Base-by-base conservation (phyloP, 768 basidiomycete genomes). In the Mrakia blollopis region DNA sequence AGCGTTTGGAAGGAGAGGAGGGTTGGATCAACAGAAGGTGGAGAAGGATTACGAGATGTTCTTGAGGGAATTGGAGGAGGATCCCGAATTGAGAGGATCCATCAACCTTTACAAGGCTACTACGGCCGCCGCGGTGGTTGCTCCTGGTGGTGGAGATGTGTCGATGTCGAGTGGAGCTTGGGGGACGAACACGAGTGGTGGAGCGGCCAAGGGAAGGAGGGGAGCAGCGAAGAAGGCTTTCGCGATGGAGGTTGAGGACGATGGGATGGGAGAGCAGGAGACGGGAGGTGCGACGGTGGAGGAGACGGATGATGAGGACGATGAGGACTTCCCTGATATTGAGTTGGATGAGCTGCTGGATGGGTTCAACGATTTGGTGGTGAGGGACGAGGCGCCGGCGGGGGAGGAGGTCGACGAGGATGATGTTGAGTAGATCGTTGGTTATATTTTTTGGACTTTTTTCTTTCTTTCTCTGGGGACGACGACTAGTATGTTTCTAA, bases 21-120 rank as follows among this genome's bases (percentile, higher is more conserved):
- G 94, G 50, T 86, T 93, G 67, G 94, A 96, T 85, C 88, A 90
- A 84, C 90, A 88, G 85, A 94, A 94, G 86, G 92, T 98, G 76
- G 94, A 98, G 80, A 90, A 93, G 82, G 96, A 99, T 82, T 99
- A 98, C 84, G 97, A 98, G 86, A 79, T 92, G 71, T 99, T 99
- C 89, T 85, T 98, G 84, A 88, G 91, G 65, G 94, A 97, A 79
- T 84, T 98, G 69, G 94, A 97, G 84, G 96, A 98, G 83, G 95
- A 98, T 84, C 90, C 90, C 30, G 95, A 98, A 86, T 85, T 98
- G 86, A 88, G 96, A 54, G 87, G 87, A 8, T 89, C 89, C 13
- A 90, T 98, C 80, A 95, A 97, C 84, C 81, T 98, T 74, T 98
- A 96, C 87, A 92, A 90, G 85, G 85, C 88, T 5, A 82, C 85